A percentile compares a stretch with the other conserved stretches of the same genome.
phyloP scores from a whole-genome alignment of 2,329 filamentous ascomycete species.

The Ophiostoma perfectum region DNA sequence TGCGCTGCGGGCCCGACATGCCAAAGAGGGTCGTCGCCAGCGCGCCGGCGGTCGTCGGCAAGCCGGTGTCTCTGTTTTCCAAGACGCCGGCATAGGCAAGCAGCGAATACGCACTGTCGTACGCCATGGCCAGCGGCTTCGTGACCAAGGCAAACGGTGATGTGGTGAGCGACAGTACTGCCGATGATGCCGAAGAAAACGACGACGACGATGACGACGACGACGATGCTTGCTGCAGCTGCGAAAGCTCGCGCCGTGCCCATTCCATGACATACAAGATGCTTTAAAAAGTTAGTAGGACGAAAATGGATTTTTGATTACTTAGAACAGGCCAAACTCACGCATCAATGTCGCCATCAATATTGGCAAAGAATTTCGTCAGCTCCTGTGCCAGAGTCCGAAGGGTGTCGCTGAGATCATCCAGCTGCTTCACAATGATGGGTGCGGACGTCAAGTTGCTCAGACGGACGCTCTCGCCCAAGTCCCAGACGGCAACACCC shows the following conservation, averaged over 20 bases:
- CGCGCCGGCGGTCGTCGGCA: slow-evolving; percentile 63
- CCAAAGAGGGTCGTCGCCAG: slow-evolving; percentile 71
- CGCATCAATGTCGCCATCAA: slow-evolving; percentile 88
- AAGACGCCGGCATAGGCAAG: slow-evolving; percentile 60
- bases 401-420: slow-evolving; percentile 78
- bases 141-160: slow-evolving; percentile 41
- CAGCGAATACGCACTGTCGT: slow-evolving; percentile 77
- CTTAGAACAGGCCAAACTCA: slow-evolving; percentile 32
- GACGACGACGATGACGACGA: neutral
- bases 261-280: slow-evolving; percentile 96
- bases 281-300: slow-evolving; percentile 36
- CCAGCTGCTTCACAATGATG: slow-evolving; percentile 78
- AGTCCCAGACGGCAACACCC: slow-evolving; percentile 88
- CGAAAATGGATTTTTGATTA: neutral
- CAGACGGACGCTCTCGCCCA: slow-evolving; percentile 80
- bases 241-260: slow-evolving; percentile 77
- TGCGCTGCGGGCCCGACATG: slow-evolving; percentile 72
- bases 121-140: slow-evolving; percentile 61
- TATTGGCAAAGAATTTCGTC: slow-evolving; percentile 86
- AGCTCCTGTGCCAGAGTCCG: slow-evolving; percentile 80
- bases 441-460: slow-evolving; percentile 88
- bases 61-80: slow-evolving; percentile 46
- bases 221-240: slow-evolving; percentile 57
- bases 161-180: neutral
- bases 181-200: neutral